These are phyloP conservation scores for Avena eriantha DNA, from an alignment of 176 grass and related monocot species.

Conservation along the genomic window DNA sequence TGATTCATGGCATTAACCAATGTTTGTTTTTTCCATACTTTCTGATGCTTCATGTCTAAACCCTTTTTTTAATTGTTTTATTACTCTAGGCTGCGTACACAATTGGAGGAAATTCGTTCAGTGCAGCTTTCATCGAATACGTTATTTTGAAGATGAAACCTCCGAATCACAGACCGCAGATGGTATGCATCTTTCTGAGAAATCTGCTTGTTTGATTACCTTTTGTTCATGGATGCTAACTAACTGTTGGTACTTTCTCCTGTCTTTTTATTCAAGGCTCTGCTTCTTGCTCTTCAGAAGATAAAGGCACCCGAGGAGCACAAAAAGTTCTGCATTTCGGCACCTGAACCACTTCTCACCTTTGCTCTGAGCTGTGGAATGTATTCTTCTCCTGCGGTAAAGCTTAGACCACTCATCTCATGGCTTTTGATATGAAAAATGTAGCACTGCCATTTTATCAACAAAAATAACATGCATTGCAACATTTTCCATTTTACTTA, in stretches of 20 bases:
- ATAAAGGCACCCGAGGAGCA: slow-evolving; percentile 85
- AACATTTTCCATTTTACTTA: neutral
- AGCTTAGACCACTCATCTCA: neutral
- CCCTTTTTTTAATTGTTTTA: no score
- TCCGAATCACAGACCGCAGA: slow-evolving; percentile 84
- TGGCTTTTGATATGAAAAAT: neutral
- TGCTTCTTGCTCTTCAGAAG: slow-evolving; percentile 91
- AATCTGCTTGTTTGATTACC: neutral
- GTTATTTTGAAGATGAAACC: slow-evolving; percentile 91
- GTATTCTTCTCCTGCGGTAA: slow-evolving; percentile 88
- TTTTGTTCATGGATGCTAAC: neutral
- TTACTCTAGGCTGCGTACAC: slow-evolving; percentile 75
- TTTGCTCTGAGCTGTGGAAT: slow-evolving; percentile 94
- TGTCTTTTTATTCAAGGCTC: slow-evolving; percentile 57
- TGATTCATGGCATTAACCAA: neutral
- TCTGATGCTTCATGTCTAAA: neutral
- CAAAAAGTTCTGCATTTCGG: slow-evolving; percentile 73
- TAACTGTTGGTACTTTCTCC: slow-evolving; percentile 19
- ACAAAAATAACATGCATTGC: neutral
- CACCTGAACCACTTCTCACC: slow-evolving; percentile 69
- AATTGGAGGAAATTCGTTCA: slow-evolving; percentile 85
- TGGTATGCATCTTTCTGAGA: slow-evolving; percentile 55
- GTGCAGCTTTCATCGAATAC: slow-evolving; percentile 88
- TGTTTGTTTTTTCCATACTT: neutral
- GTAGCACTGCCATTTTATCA: neutral